Base-by-base conservation (phyloP, 140 eudicot species). In the Erigeron philadelphicus region DNA sequence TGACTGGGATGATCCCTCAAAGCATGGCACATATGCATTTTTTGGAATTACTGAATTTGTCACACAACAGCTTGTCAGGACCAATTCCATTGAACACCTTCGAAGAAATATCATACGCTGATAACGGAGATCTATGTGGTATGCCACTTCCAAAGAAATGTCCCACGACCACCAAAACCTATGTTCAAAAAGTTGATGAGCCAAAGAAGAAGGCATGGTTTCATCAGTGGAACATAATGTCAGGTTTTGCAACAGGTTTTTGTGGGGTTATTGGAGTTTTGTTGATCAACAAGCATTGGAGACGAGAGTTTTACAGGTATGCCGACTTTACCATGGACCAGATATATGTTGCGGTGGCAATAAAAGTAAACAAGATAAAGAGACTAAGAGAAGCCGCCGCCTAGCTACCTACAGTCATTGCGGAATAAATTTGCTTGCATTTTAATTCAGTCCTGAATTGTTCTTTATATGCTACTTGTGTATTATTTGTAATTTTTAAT, bases 41-140 rank as follows among this genome's bases (percentile, higher is more conserved):
- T 49, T 57, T 46, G 74, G 54, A 59, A 3, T 8, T 15, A 21
- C 44, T 84, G 71, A 52, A 80, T 53, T 16, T 53, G 66, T 80
- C 84, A 9, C 11, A 63, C 72, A 84, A 81, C 57, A 67, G 67
- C 49, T 52, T 81, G 16, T 65, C 70, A 0, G 86, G 86, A 40
- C 54, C 9, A 52, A 81, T 81, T 31, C 89, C 89, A 21, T 44
- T 84, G 18, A 75, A 60, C 15, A 62, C 74, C 21, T 42, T 84
- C 2, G 53, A 68, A 31, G 60, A 77, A 9, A 56, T 79, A 0
- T 54, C 38, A 12, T 81, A 68, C 21, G 35, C 7, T 1, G 84
- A 81, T 1, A 81, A 80, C 54, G 35, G 6, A 17, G 43, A 53
- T 12, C 84, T 81, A 0, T 81, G 80, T 42, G 89, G 89, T 15